Conservation (phyloP, 805 yeast species). For the Saccharomycopsis capsularis region DNA sequence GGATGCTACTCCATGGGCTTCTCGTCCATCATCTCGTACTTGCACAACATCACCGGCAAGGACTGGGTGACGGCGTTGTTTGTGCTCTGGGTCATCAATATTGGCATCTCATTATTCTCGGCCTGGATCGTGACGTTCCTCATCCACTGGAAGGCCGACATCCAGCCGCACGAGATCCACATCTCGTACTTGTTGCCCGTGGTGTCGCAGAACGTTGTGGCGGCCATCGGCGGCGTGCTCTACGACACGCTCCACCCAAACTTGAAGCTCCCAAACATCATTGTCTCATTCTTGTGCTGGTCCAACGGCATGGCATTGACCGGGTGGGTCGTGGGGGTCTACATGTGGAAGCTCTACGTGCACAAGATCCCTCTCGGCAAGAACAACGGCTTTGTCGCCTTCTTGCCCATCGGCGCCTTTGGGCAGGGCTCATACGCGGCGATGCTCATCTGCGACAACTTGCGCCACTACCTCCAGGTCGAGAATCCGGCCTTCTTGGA, state of each 20-base stretch:
- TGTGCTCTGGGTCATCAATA: slow-evolving; percentile 70
- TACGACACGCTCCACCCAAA: slow-evolving; percentile 37
- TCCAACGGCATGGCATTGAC: slow-evolving; percentile 61
- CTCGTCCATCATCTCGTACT: slow-evolving; percentile 51
- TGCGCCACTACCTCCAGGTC: slow-evolving; percentile 22
- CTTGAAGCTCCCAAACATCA: slow-evolving; percentile 45
- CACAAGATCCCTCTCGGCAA: slow-evolving; percentile 51
- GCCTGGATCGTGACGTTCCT: slow-evolving; percentile 57
- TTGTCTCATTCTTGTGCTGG: slow-evolving; percentile 56
- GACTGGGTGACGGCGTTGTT: slow-evolving; percentile 45
- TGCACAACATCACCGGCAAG: slow-evolving; percentile 33
- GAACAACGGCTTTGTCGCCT: slow-evolving; percentile 51
- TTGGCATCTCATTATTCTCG: slow-evolving; percentile 44
- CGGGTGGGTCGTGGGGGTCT: slow-evolving; percentile 46
- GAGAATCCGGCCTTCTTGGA: slow-evolving; percentile 22
- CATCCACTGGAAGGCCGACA: slow-evolving; percentile 32
- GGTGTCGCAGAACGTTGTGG: slow-evolving; percentile 72
- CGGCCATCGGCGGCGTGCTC: slow-evolving; percentile 62
- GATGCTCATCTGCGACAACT: slow-evolving; percentile 44
- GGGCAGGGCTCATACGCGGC: slow-evolving; percentile 82
- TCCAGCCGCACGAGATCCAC: slow-evolving; percentile 38
- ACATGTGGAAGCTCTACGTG: slow-evolving; percentile 51
- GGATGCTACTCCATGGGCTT: slow-evolving; percentile 82
- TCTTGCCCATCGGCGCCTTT: slow-evolving; percentile 74
- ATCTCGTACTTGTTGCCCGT: slow-evolving; percentile 63